phyloP scores from a whole-genome alignment of 2,329 filamentous ascomycete genomes.

The Chalaropsis ovoidea region DNA sequence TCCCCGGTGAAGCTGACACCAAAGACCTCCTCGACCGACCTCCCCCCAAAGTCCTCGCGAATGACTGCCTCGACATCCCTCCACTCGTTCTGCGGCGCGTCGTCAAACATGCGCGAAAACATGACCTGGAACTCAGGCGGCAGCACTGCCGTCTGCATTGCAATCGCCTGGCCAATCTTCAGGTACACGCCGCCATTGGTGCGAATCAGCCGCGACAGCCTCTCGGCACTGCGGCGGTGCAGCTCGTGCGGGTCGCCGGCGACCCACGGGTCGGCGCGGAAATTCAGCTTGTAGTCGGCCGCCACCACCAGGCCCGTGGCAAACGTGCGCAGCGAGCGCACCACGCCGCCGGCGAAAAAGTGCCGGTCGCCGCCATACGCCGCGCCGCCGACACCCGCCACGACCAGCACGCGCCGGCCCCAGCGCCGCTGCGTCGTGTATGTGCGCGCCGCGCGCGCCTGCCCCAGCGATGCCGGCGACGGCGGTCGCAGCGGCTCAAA shows the following conservation, averaged over 20 bases:
- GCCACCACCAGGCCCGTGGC: conserved; percentile 68
- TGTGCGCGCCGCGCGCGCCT: conserved; percentile 41
- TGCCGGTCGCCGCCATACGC: conserved; percentile 61
- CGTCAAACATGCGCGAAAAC: conserved; percentile 95
- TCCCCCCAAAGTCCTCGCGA: conserved; percentile 74
- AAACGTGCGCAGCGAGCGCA: conserved; percentile 73
- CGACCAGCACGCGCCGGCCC: conserved; percentile 59
- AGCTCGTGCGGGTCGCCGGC: conserved; percentile 64
- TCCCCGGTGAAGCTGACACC: conserved; percentile 70
- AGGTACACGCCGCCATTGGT: conserved; percentile 87
- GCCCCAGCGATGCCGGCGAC: conserved; percentile 66
- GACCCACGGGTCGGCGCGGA: conserved; percentile 67
- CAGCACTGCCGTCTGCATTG: conserved; percentile 91
- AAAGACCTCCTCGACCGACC: conserved; percentile 80
- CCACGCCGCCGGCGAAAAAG: conserved; percentile 68
- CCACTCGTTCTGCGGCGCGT: conserved; percentile 90
- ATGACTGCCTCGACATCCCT: conserved; percentile 76
- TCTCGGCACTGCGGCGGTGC: conserved; percentile 73
- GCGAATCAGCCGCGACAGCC: conserved; percentile 69
- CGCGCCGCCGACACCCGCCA: conserved; percentile 49
- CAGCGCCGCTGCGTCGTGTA: conserved; percentile 55
- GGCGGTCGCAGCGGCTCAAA: conserved; percentile 65
- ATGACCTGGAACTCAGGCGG: conserved; percentile 93
- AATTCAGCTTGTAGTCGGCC: conserved; percentile 94
- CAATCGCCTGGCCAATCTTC: conserved; percentile 96